Percentiles rank a stretch among this genome's conserved stretches.
phyloP scores from a whole-genome alignment of 2,329 filamentous ascomycete species.

The Talaromyces sp. region DNA sequence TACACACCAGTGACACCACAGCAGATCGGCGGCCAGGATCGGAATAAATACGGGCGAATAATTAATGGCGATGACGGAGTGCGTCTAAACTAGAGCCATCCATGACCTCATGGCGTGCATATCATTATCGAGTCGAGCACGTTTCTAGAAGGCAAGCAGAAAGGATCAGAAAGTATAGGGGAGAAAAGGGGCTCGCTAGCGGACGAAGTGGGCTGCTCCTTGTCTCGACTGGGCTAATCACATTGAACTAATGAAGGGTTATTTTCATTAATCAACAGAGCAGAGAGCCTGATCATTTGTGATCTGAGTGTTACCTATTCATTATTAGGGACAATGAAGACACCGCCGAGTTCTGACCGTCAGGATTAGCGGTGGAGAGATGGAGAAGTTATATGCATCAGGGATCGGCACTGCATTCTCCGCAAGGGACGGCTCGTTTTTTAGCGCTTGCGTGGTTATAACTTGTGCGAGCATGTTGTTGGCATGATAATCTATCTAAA shows the following conservation, averaged over 20 bases:
- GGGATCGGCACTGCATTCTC: background rate
- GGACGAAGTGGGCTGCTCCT: background rate
- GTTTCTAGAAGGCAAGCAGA: background rate
- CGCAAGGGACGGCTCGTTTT: background rate
- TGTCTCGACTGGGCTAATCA: background rate
- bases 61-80: background rate
- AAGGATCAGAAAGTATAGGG: background rate
- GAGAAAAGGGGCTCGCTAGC: background rate
- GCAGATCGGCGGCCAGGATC: background rate
- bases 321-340: too few relatives aligned
- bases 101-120: background rate
- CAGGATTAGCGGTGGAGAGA: background rate
- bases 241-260: background rate
- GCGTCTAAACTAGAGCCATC: background rate
- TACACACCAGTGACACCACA: background rate
- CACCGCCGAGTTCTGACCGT: too few relatives aligned
- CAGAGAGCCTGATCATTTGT: background rate
- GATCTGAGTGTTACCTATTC: too few relatives aligned
- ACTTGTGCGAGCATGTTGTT: too few relatives aligned
- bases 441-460: background rate
- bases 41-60: background rate
- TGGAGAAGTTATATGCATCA: background rate
- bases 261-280: background rate
- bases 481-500: too few relatives aligned
- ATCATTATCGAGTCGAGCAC: background rate